phyloP scores from a whole-genome alignment of 345 rosid genomes.

The Populus simonii region DNA sequence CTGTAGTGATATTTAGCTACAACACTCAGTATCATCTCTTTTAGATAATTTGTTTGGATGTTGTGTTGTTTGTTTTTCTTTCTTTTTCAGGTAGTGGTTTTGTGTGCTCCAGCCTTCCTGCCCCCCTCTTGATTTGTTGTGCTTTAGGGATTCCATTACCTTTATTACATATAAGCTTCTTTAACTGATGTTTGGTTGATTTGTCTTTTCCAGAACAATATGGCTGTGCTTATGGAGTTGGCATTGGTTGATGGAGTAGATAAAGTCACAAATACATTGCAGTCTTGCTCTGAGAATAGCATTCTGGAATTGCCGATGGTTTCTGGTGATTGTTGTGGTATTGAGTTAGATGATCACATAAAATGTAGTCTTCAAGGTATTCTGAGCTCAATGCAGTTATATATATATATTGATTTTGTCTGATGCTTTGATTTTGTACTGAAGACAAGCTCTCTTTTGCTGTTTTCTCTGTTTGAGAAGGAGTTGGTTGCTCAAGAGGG shows the following conservation, averaged over 20 bases:
- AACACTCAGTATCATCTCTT: too few relatives aligned
- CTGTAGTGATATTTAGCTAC: too few relatives aligned
- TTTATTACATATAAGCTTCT: background rate
- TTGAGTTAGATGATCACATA: constrained; percentile 46
- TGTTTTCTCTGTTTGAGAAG: constrained; percentile 29
- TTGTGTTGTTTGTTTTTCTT: background rate
- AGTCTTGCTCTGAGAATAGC: constrained; percentile 44
- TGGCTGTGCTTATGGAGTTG: constrained; percentile 64
- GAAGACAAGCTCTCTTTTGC: constrained; percentile 14
- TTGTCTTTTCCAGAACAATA: constrained; percentile 48
- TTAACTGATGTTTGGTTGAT: background rate
- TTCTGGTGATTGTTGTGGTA: constrained; percentile 36
- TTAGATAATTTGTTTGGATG: background rate
- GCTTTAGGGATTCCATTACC: background rate
- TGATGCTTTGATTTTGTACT: constrained; percentile 13
- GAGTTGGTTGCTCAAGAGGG: constrained; percentile 59
- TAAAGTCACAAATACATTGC: constrained; percentile 41
- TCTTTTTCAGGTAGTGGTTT: too few relatives aligned
- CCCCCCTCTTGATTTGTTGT: background rate
- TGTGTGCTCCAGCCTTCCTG: too few relatives aligned
- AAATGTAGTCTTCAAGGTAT: constrained; percentile 75
- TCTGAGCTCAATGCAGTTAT: constrained; percentile 2
- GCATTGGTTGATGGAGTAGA: constrained; percentile 61
- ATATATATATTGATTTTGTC: background rate
- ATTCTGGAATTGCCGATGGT: constrained; percentile 47